Conservation (phyloP, 805 yeast genomes). For the Candida wancherniae region DNA sequence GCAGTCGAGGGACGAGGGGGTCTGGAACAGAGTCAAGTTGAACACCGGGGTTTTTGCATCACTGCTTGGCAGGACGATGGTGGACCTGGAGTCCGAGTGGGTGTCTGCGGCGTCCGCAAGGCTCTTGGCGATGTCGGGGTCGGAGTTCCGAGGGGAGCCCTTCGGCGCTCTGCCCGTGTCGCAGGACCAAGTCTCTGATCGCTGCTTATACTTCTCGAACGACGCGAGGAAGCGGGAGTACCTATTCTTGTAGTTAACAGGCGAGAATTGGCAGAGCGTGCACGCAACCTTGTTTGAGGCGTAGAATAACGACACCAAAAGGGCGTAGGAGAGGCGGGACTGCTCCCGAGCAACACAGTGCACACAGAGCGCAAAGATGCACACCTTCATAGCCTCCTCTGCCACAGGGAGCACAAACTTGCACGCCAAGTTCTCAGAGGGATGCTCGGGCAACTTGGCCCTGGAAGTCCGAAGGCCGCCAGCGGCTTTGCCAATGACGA, state of each 20-base stretch:
- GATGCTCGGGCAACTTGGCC: constrained; percentile 10
- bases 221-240: constrained; percentile 8
- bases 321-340: constrained; percentile 3
- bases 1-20: constrained; percentile 1
- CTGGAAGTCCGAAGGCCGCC: background rate
- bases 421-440: constrained; percentile 3
- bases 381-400: constrained; percentile 8
- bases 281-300: constrained; percentile 10
- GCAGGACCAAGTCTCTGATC: no score
- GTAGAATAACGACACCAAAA: constrained; percentile 5
- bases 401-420: constrained; percentile 9
- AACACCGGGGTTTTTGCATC: constrained; percentile 10
- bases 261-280: constrained; percentile 10
- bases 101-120: no score
- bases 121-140: no score
- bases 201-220: constrained; percentile 4
- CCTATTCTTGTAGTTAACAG: constrained; percentile 6
- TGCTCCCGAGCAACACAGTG: constrained; percentile 1
- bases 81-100: no score
- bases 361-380: constrained; percentile 3
- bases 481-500: constrained; percentile 7
- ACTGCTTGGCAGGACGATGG: constrained; percentile 6
- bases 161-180: no score
- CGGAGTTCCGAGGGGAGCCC: no score
- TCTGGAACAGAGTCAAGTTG: constrained; percentile 7